Percentiles rank a stretch among this genome's conserved stretches.
Conservation (phyloP, 1,284 basidiomycete species). For the Abortiporus biennis region DNA sequence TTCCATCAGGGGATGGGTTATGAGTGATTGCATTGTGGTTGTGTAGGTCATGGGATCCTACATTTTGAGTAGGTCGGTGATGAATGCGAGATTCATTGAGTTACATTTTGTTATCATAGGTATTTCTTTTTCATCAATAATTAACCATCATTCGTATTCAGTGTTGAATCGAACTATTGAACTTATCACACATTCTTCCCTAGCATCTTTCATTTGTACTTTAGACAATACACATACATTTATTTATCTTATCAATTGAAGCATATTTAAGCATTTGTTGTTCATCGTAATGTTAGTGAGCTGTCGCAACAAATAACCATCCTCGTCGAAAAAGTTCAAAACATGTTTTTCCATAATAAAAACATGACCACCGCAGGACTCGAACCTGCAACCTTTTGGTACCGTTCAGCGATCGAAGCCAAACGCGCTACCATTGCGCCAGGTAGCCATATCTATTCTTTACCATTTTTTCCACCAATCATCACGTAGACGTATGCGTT, state of each 20-base stretch:
- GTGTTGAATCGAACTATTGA: background rate
- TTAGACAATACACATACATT: background rate
- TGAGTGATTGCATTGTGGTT: too few relatives aligned
- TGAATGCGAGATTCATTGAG: too few relatives aligned
- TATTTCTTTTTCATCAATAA: too few relatives aligned
- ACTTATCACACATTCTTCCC: background rate
- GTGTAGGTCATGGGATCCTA: too few relatives aligned
- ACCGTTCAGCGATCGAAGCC: constrained; percentile 49
- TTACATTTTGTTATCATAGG: too few relatives aligned
- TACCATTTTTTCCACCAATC: constrained; percentile 25
- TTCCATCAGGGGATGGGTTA: constrained; percentile 39
- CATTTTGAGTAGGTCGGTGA: too few relatives aligned
- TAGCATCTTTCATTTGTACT: background rate
- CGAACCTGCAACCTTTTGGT: constrained; percentile 82
- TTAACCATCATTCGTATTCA: background rate
- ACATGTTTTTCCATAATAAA: constrained; percentile 17
- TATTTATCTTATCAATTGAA: background rate
- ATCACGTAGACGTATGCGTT: too few relatives aligned
- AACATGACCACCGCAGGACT: constrained; percentile 74
- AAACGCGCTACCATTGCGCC: constrained; percentile 85
- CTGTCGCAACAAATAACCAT: too few relatives aligned
- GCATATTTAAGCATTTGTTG: background rate
- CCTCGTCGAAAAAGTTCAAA: too few relatives aligned
- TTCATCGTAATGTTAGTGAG: background rate
- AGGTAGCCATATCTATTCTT: constrained; percentile 49